These are phyloP conservation scores for Diplotaxis tenuifolia DNA, from an alignment of 345 rosid genomes.

Conservation along the genomic window DNA sequence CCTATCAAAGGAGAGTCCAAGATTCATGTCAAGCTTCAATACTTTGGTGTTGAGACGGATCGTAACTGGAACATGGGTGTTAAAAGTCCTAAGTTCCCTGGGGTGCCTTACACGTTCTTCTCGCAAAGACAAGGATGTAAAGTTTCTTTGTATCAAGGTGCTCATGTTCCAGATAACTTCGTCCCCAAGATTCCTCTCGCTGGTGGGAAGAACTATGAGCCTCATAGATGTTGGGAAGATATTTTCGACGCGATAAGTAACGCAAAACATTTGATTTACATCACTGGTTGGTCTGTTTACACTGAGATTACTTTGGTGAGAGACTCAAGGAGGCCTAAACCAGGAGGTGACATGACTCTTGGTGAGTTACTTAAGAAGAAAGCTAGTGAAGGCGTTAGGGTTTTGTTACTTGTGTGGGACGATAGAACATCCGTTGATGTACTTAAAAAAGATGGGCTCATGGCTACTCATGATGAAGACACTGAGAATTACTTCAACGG, in stretches of 20 bases:
- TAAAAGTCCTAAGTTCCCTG: not conserved
- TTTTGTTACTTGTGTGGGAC: not conserved
- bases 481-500: not conserved
- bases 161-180: not conserved
- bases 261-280: not conserved
- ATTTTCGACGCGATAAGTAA: not conserved
- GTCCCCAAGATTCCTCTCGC: conserved; percentile 2
- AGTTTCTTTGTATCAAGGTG: not conserved
- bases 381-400: not conserved
- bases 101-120: not conserved
- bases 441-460: not conserved
- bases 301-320: not conserved
- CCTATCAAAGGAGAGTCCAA: not conserved
- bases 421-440: not conserved
- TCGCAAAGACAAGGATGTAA: not conserved
- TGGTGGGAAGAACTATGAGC: not conserved
- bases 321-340: not conserved
- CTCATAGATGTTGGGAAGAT: not conserved
- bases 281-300: not conserved
- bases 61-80: not conserved
- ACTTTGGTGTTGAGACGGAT: not conserved
- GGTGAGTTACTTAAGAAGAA: not conserved
- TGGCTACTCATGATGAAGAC: not conserved
- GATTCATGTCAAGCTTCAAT: not conserved
- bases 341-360: not conserved